Percentiles rank a stretch among this genome's conserved stretches.
phyloP scores from a whole-genome alignment of 2,329 filamentous ascomycete species.

The Colletotrichum magnum region DNA sequence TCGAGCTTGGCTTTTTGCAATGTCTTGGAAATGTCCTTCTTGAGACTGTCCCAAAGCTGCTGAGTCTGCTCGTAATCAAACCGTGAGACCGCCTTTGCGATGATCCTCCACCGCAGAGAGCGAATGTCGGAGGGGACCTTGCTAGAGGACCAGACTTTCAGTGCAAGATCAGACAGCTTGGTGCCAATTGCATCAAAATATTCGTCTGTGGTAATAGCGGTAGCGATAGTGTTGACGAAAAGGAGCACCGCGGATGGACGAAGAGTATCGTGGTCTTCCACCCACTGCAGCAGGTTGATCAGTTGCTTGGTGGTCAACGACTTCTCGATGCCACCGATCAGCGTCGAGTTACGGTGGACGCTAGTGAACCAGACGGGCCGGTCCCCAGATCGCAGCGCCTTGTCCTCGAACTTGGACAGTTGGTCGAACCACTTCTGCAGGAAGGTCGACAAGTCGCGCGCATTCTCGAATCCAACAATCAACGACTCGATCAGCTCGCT shows the following conservation, averaged over 20 bases:
- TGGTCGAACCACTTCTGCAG: conserved; percentile 63
- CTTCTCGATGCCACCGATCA: conserved; percentile 52
- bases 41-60: conserved; percentile 52
- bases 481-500: conserved; percentile 58
- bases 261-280: conserved; percentile 50
- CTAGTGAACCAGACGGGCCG: conserved; percentile 47
- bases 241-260: conserved; percentile 54
- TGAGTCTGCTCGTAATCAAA: conserved; percentile 46
- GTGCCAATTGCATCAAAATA: conserved; percentile 58
- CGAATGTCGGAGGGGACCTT: conserved; percentile 48
- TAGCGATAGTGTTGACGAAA: conserved; percentile 59
- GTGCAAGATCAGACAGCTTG: conserved; percentile 54
- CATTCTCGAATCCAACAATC: conserved; percentile 59
- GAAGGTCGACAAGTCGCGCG: conserved; percentile 61
- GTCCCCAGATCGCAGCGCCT: conserved; percentile 31
- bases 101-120: conserved; percentile 58
- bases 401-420: conserved; percentile 52
- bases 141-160: conserved; percentile 44
- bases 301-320: conserved; percentile 62
- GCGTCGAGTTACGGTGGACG: conserved; percentile 25
- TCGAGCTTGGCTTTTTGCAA: conserved; percentile 51
- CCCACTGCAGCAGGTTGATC: conserved; percentile 58
- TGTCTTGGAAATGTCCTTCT: conserved; percentile 50
- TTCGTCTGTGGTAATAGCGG: conserved; percentile 58
- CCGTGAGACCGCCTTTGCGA: conserved; percentile 55